Percentiles rank a stretch among this genome's conserved stretches.
Conservation (phyloP, 495 filamentous ascomycete species). For the Gamarada debralockiae region DNA sequence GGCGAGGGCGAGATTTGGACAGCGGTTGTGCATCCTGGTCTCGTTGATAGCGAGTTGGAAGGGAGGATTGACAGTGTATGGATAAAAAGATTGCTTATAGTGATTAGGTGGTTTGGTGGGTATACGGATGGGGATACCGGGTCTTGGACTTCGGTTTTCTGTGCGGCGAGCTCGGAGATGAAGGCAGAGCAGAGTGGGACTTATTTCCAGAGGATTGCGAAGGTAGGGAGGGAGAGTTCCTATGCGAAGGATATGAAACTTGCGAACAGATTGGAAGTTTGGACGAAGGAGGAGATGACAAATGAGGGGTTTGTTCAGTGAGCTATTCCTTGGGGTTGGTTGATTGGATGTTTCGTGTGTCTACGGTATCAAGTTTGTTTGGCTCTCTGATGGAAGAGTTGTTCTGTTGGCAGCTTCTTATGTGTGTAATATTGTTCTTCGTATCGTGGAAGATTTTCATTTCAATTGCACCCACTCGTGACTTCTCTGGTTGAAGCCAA, state of each 20-base stretch:
- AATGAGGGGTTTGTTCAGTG: conserved; percentile 27
- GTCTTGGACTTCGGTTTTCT: conserved; percentile 33
- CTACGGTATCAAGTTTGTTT: too few species aligned
- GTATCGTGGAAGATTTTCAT: too few species aligned
- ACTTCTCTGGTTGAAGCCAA: too few species aligned
- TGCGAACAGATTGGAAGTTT: conserved; percentile 25
- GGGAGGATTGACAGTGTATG: background rate
- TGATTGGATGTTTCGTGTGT: too few species aligned
- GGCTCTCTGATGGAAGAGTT: too few species aligned
- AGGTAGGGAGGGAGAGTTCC: conserved; percentile 27
- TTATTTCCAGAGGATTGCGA: conserved; percentile 29
- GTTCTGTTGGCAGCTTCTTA: too few species aligned
- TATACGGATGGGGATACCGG: conserved; percentile 29
- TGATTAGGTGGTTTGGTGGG: background rate
- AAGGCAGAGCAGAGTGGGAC: conserved; percentile 31
- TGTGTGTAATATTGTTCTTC: too few species aligned
- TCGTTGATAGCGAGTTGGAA: conserved; percentile 31
- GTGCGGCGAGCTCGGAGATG: conserved; percentile 34
- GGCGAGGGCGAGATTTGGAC: conserved; percentile 31
- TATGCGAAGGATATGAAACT: conserved; percentile 22
- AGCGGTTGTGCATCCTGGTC: conserved; percentile 39
- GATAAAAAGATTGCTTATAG: background rate
- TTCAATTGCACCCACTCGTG: too few species aligned
- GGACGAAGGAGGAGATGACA: conserved; percentile 28
- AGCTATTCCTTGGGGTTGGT: conserved; percentile 35